These are phyloP conservation scores for Acrocalymma vagum DNA, from an alignment of 2,329 filamentous ascomycete species.

Conservation along the genomic window DNA sequence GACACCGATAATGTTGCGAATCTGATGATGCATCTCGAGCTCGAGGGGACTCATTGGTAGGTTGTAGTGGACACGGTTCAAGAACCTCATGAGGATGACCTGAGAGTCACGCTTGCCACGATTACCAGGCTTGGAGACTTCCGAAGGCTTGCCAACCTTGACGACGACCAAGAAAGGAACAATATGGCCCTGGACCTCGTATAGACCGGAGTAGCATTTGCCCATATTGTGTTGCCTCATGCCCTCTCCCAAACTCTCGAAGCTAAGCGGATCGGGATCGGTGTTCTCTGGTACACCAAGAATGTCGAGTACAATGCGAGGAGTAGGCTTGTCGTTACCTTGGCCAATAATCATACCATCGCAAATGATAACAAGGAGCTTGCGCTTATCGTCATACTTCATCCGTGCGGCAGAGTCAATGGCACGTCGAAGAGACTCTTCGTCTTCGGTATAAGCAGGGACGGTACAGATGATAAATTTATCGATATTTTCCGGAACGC, in stretches of 20 bases:
- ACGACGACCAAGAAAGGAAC: conserved; percentile 97
- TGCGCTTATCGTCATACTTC: conserved; percentile 98
- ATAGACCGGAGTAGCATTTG: conserved; percentile 96
- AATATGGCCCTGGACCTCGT: conserved; percentile 97
- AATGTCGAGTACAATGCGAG: conserved; percentile 95
- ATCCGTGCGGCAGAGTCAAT: conserved; percentile 96
- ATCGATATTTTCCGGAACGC: conserved; percentile 92
- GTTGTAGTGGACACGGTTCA: conserved; percentile 99
- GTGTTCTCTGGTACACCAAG: conserved; percentile 92
- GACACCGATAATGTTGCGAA: conserved; percentile 97
- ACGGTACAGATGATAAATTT: conserved; percentile 99
- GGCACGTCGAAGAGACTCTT: conserved; percentile 94
- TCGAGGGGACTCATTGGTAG: conserved; percentile 94
- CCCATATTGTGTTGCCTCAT: conserved; percentile 99
- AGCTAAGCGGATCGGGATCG: conserved; percentile 94
- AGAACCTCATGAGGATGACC: conserved; percentile 98
- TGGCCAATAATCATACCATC: conserved; percentile 99
- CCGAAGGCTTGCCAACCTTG: conserved; percentile 89
- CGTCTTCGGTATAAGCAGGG: conserved; percentile 97
- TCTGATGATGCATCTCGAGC: conserved; percentile 98
- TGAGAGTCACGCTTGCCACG: conserved; percentile 99
- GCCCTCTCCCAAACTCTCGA: conserved; percentile 94
- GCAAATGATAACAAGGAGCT: conserved; percentile 89
- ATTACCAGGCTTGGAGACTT: conserved; percentile 81
- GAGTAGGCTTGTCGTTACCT: conserved; percentile 95